Evolutionary conservation across 2,329 filamentous ascomycete species (phyloP), one percentile per base, ranked within the genome.

Genomic region (Acrodontium crateriforme): DNA sequence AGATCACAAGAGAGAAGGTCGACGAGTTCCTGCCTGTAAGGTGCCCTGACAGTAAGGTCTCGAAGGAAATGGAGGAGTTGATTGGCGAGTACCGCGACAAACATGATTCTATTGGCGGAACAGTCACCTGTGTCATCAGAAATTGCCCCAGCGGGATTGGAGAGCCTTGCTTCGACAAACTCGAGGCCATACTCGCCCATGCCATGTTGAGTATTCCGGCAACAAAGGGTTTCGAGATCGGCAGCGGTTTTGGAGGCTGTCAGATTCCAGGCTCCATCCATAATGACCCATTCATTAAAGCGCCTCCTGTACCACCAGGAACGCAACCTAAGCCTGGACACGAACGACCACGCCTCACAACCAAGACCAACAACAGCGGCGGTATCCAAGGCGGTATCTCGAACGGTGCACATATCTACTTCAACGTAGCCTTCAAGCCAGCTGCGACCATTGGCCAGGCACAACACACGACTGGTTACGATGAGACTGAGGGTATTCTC

Each of bases 201-300:
- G 89, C 81, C 27, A 95, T 98, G 81, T 69, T 95, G 38, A 83
- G 74, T 52, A 93, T 95, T 45, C 89, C 89, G 4, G 84, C 89
- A 3, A 87, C 80, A 19, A 98, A 95, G 62, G 87, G 79, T 30
- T 95, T 95, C 50, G 87, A 95, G 53, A 77, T 95, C 40, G 89
- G 89, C 30, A 92, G 81, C 29, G 89, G 89, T 9, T 95, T 95
- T 54, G 74, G 68, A 27, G 87, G 89, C 33, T 79, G 78, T 47
- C 78, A 85, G 52, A 69, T 95, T 20, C 78, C 78, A 2, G 87
- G 89, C 13, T 89, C 79, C n/a, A 67, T 68, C 30, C 85, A 95
- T 69, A 95, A 95, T 54, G 87, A 95, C 55, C 65, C 80, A 30
- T 93, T 92, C 56, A 61, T 87, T 41, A 64, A 66, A 31, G 62